Evolutionary conservation across 1,284 basidiomycete genomes (phyloP).

Genomic region (Athelia psychrophila): DNA sequence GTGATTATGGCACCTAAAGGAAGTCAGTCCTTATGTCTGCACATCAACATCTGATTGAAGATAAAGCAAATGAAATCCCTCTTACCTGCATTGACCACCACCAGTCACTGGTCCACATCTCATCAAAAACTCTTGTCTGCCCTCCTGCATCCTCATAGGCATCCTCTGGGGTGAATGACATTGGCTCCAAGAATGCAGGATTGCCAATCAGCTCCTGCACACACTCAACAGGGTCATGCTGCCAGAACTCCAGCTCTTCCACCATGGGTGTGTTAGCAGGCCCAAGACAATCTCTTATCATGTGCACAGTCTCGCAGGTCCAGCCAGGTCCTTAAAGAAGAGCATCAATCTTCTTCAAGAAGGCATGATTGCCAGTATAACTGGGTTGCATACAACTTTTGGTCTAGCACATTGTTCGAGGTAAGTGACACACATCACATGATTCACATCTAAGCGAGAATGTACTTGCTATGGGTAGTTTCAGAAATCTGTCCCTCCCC

Average conservation of each 20-base stretch:
- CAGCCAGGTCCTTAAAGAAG: conserved; percentile 18
- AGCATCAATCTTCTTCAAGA: conserved; percentile 16
- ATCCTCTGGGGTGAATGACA: conserved; percentile 9
- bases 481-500: conserved; percentile 5
- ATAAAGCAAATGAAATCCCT: neutral
- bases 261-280: neutral
- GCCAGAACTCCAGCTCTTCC: conserved; percentile 26
- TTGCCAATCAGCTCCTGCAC: conserved; percentile 23
- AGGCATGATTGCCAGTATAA: conserved; percentile 13
- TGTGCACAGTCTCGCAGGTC: conserved; percentile 10
- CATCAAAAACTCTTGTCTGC: conserved; percentile 9
- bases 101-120: conserved; percentile 21
- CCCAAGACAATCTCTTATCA: conserved; percentile 14
- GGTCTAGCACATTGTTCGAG: conserved; percentile 4
- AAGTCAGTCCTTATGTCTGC: conserved; percentile 3
- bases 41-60: neutral
- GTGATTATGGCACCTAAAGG: conserved; percentile 7
- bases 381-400: neutral
- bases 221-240: conserved; percentile 24
- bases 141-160: conserved; percentile 3
- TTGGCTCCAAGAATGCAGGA: conserved; percentile 10
- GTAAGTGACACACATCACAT: no score
- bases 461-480: no score
- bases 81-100: conserved; percentile 20
- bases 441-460: no score